These are phyloP conservation scores for Corymbia citriodora DNA, from an alignment of 441 rosid genomes.

Conservation along the genomic window DNA sequence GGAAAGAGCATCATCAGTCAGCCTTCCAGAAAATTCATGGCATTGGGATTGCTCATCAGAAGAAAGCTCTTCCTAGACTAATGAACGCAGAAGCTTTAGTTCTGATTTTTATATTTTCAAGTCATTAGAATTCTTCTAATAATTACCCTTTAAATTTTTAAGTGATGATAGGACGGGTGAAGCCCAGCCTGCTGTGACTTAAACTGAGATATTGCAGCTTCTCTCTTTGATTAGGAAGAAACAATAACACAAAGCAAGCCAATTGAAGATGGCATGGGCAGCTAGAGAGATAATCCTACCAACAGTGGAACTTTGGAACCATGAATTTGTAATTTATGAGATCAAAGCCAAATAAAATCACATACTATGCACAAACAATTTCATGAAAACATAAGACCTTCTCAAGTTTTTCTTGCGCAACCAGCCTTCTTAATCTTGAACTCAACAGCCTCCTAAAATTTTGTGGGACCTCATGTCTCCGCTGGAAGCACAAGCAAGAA, in stretches of 20 bases:
- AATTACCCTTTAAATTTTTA: not conserved
- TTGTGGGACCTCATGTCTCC: conserved; percentile 48
- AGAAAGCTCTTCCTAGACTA: not conserved
- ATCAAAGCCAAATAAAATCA: not conserved
- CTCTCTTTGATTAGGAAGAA: not conserved
- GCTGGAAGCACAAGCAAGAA: conserved; percentile 28
- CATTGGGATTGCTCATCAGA: not conserved
- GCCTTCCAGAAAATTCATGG: not conserved
- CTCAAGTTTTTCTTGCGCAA: conserved; percentile 61
- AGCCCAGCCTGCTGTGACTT: not conserved
- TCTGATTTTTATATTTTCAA: not conserved
- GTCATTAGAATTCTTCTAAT: not conserved
- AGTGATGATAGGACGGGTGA: not conserved
- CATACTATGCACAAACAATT: not conserved
- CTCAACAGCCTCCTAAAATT: conserved; percentile 63
- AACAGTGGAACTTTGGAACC: not conserved
- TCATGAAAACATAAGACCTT: conserved; percentile 28
- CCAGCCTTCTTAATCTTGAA: conserved; percentile 76
- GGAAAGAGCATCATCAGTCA: not conserved
- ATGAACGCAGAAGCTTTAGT: not conserved
- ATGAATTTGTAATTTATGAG: not conserved
- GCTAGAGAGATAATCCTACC: not conserved
- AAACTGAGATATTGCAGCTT: not conserved
- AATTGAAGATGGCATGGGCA: not conserved
- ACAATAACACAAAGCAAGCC: not conserved